phyloP scores from a whole-genome alignment of 2,329 filamentous ascomycete species.

The Aspergillus clavatus region DNA sequence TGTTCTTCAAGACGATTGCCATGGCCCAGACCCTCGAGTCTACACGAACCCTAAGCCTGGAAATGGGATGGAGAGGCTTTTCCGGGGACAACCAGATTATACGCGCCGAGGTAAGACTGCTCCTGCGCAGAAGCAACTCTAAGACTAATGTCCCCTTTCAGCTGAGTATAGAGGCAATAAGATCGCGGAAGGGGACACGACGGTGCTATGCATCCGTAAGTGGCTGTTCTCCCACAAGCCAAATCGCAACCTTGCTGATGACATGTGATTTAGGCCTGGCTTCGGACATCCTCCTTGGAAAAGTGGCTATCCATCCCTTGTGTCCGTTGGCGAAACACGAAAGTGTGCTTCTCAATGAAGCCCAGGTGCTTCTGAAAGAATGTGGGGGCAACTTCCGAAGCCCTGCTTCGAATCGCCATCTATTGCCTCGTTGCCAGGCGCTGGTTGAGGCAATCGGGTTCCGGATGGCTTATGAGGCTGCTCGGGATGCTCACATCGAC shows the following conservation, averaged over 20 bases:
- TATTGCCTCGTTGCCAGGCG: conserved; percentile 15
- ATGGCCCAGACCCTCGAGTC: conserved; percentile 8
- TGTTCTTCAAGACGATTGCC: conserved; percentile 9
- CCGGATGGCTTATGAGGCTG: conserved; percentile 22
- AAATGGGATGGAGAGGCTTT: conserved; percentile 11
- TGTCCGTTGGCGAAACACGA: conserved; percentile 19
- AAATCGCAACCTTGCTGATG: no score
- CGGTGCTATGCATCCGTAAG: conserved; percentile 18
- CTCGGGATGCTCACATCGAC: conserved; percentile 11
- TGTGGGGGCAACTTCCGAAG: conserved; percentile 11
- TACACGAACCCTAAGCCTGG: conserved; percentile 8
- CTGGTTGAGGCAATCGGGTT: conserved; percentile 20
- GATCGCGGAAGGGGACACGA: conserved; percentile 17
- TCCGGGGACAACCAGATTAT: conserved; percentile 8
- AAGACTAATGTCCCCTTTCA: fast-evolving
- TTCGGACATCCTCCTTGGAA: background rate
- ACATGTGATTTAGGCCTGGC: no score
- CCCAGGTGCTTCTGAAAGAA: background rate
- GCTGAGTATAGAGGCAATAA: background rate
- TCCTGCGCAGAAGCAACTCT: no score
- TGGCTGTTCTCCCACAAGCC: no score
- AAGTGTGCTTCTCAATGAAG: conserved; percentile 14
- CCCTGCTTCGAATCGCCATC: conserved; percentile 15
- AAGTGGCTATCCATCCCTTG: no score
- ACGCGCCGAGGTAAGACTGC: conserved; percentile 4